Conservation (phyloP, 148 eudicot species). For the Camellia japonica region DNA sequence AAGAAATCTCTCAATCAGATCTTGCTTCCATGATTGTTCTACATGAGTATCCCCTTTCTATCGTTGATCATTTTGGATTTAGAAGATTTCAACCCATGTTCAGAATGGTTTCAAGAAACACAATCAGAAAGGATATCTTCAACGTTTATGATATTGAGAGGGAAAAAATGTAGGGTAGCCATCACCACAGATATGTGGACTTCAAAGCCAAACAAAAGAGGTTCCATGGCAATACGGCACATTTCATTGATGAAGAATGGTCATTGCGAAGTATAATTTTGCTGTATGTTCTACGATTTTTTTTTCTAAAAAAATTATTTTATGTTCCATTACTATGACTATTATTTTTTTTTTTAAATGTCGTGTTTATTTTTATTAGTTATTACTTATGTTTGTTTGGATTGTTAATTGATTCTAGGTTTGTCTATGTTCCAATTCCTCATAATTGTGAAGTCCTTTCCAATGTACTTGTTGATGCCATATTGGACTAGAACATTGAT, state of each 20-base stretch:
- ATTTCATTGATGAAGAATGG: slow-evolving; percentile 8
- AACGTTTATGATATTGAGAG: slow-evolving; percentile 10
- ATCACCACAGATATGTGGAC: slow-evolving; percentile 32
- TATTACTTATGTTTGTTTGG: too few species aligned
- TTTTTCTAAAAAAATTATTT: too few species aligned
- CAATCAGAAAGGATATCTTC: slow-evolving; percentile 16
- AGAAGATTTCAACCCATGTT: background rate
- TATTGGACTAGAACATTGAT: too few species aligned
- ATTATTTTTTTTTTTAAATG: too few species aligned
- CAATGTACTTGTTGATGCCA: too few species aligned
- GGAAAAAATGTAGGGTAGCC: slow-evolving; percentile 15
- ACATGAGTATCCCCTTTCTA: slow-evolving; percentile 5
- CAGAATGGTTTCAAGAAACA: background rate
- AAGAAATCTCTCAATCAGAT: background rate
- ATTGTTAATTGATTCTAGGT: too few species aligned
- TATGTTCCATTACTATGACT: too few species aligned
- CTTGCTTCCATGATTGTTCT: background rate
- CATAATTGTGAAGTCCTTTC: too few species aligned
- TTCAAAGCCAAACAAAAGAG: slow-evolving; percentile 11
- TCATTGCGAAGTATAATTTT: background rate
- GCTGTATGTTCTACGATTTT: too few species aligned
- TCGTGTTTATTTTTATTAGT: too few species aligned
- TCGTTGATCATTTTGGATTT: slow-evolving; percentile 3
- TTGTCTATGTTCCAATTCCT: too few species aligned
- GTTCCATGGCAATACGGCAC: slow-evolving; percentile 23